Evolutionary conservation across 441 rosid species (phyloP).

Genomic region (Populus hybrid): DNA sequence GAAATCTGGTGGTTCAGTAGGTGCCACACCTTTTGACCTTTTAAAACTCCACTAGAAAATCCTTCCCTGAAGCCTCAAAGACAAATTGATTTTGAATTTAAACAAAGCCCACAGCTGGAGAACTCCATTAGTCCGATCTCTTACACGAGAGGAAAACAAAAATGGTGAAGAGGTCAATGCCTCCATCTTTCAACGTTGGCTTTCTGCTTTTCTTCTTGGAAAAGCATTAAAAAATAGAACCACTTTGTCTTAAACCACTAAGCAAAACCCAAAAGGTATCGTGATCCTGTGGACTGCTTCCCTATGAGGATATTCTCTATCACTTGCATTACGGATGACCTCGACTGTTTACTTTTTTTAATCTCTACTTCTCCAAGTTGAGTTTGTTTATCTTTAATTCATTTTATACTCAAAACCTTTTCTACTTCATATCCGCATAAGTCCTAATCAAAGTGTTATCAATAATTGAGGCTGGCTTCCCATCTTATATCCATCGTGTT

Average conservation of each 20-base stretch:
- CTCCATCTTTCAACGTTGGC: constrained; percentile 21
- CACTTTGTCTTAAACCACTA: not conserved
- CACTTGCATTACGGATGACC: constrained; percentile 8
- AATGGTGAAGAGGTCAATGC: constrained; percentile 40
- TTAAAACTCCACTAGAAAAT: constrained; percentile 25
- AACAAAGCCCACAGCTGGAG: constrained; percentile 36
- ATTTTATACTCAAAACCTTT: constrained; percentile 21
- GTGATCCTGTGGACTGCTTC: constrained; percentile 28
- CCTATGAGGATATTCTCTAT: constrained; percentile 20
- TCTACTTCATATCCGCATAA: constrained; percentile 1
- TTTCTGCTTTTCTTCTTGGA: constrained; percentile 16
- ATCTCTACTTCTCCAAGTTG: constrained; percentile 20
- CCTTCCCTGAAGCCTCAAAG: constrained; percentile 3
- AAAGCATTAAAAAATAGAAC: constrained; percentile 10
- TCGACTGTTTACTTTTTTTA: constrained; percentile 1
- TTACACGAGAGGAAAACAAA: constrained; percentile 26
- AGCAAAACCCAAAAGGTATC: constrained; percentile 16
- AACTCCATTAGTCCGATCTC: constrained; percentile 28
- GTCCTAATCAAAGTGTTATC: constrained; percentile 24
- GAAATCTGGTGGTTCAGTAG: not conserved
- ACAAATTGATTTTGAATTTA: constrained; percentile 13
- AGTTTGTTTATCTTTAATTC: constrained; percentile 11
- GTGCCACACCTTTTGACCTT: constrained; percentile 35
- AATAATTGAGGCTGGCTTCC: constrained; percentile 37
- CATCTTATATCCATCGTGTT: not conserved